Base-by-base conservation (phyloP, 495 filamentous ascomycete genomes). In the Clavariopsis aquatica region DNA sequence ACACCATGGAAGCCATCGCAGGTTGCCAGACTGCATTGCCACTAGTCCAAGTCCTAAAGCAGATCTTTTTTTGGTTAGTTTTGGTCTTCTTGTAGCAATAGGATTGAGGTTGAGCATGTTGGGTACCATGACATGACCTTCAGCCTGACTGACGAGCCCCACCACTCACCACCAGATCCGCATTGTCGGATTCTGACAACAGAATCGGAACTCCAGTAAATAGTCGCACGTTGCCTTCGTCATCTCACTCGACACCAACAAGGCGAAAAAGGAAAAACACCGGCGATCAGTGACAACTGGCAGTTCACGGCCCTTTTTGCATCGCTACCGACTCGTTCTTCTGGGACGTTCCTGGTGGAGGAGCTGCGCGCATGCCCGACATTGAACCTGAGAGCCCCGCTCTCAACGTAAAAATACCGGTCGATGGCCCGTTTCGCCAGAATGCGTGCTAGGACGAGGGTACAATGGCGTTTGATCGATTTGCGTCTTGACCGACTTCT, bases 261-360 rank as follows among this genome's bases (percentile, higher is more conserved):
- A 24, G 12, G 24, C 6, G 13, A 13, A 26, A 49, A 58, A 29
- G 23, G 20, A 2, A 58, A 28, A 47, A 28, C 13, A 4, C 4
- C 55, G 55, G 20, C 24, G 38, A 58, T 58, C 55, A 19, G 13
- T 41, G 55, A 58, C 52, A 56, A n/a, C 52, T 56, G 52, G 36
- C 55, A 46, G 43, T 57, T 29, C 43, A 46, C 4, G 13, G 27
- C 20, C 20, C 23, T 38, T 47, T 23, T 17, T 31, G 55, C 55
- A 46, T 20, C 20, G 2, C 36, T 58, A 31, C 12, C 55, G 23
- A 31, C 55, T 46, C 13, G n/a, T 58, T 47, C 26, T 27, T 26
- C 29, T 24, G 22, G 20, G 43, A 20, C 20, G 55, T 58, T 43
- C 52, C 52, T 56, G 31, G 52, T 23, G 29, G 29, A 13, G 41